Base-by-base conservation (phyloP, 2,329 filamentous ascomycete genomes). In the Phaeosphaeriaceae sp. region DNA sequence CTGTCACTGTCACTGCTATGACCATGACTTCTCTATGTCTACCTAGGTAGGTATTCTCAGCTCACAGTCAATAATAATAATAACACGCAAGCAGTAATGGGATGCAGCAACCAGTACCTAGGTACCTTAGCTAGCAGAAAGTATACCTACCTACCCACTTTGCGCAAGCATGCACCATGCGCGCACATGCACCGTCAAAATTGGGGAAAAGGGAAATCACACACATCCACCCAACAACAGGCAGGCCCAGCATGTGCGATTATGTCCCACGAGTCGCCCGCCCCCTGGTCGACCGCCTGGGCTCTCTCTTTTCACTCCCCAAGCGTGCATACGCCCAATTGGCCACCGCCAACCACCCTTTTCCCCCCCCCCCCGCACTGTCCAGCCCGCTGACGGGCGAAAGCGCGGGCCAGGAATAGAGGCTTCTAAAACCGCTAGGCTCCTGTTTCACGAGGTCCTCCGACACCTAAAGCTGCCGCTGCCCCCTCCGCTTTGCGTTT, bases 371-470 rank as follows among this genome's bases (percentile, higher is more conserved):
- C 38, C 52, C 52, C 55, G 58, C 62, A 56, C 64, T 37, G 48
- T 55, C 60, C 60, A 51, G 47, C 49, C 48, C 49, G 58, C 61
- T 64, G 60, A 62, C 59, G 61, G 60, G 61, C 51, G 52, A 49
- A 42, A 48, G 48, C 52, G 57, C 57, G 52, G 57, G 54, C 50
- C 61, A 53, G 49, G 61, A 70, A 70, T 71, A 70, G 67, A 67
- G 60, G 54, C 60, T 63, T 66, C 66, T 66, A 64, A 72, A 68
- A 72, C 68, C 52, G 58, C 68, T 64, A 70, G 60, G 36, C 65
- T 70, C 68, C 70, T 71, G 70, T 73, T 72, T 72, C 70, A 73
- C 61, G 60, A 64, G 11, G 58, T 58, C 58, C 67, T 72, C 69
- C 61, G 64, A 71, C 69, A 72, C 68, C 68, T 73, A 69, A 73